These are phyloP conservation scores for Apiospora koreana DNA, from an alignment of 2,329 filamentous ascomycete species.

Conservation along the genomic window DNA sequence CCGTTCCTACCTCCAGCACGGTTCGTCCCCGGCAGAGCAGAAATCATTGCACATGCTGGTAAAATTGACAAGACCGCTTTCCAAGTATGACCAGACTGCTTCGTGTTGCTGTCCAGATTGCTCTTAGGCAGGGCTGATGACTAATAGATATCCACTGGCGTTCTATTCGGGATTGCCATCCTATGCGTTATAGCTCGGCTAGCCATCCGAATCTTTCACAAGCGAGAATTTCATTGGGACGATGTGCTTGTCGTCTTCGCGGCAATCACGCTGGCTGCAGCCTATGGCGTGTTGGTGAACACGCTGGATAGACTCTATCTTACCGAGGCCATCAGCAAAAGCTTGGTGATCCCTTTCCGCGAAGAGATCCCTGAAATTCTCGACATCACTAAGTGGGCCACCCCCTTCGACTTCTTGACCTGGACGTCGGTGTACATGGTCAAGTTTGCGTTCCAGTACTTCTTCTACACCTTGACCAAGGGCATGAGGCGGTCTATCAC, in stretches of 20 bases:
- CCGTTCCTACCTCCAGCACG: neutral
- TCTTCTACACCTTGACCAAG: neutral
- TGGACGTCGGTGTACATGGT: neutral
- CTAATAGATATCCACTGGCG: neutral
- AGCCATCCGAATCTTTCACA: neutral
- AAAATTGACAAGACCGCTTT: neutral
- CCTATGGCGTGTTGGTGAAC: neutral
- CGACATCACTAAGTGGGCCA: neutral
- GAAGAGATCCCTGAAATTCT: neutral
- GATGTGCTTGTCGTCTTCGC: neutral
- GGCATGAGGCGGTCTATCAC: neutral
- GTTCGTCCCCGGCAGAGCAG: neutral
- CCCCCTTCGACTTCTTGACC: neutral
- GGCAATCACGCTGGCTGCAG: neutral
- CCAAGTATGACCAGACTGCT: neutral
- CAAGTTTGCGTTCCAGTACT: slow-evolving; percentile 1
- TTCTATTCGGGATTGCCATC: neutral
- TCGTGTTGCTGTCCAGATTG: no score
- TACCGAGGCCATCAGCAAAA: neutral
- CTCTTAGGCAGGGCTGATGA: no score
- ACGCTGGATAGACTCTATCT: neutral
- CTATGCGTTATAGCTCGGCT: neutral
- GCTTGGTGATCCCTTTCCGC: neutral
- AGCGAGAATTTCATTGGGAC: neutral
- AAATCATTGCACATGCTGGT: neutral